These are phyloP conservation scores for Isabelozyma heimii DNA, from an alignment of 805 yeast genomes.

Conservation along the genomic window DNA sequence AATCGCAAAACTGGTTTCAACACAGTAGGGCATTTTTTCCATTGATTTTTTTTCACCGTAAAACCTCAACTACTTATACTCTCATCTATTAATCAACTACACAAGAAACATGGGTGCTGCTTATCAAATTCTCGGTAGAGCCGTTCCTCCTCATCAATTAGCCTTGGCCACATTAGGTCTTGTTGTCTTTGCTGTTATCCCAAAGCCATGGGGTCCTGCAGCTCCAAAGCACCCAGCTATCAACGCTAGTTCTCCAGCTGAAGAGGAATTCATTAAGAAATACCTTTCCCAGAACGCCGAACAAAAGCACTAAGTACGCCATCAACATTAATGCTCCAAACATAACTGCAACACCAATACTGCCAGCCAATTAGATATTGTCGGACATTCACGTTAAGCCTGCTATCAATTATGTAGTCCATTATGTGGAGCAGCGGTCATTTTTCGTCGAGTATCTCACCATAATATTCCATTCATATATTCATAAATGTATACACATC, in stretches of 20 bases:
- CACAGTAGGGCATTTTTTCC: neutral
- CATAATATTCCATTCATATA: neutral
- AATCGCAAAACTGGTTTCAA: neutral
- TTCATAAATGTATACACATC: neutral
- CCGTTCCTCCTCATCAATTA: constrained; percentile 78
- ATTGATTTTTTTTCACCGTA: neutral
- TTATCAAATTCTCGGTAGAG: constrained; percentile 79
- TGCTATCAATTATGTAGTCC: too few relatives aligned
- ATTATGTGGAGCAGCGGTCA: too few relatives aligned
- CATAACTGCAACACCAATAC: neutral
- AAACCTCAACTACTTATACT: neutral
- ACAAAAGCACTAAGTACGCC: constrained; percentile 21
- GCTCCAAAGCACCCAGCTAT: constrained; percentile 64
- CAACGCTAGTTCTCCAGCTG: constrained; percentile 80
- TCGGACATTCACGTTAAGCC: neutral
- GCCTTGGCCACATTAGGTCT: constrained; percentile 79
- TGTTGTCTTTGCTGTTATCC: constrained; percentile 59
- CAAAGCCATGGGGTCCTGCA: constrained; percentile 71
- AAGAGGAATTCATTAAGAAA: constrained; percentile 75
- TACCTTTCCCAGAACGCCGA: constrained; percentile 58
- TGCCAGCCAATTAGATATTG: neutral
- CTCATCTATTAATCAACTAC: neutral
- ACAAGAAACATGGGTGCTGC: constrained; percentile 66
- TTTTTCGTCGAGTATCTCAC: neutral
- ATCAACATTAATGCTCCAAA: neutral